Conservation (phyloP, 768 basidiomycete species). For the Lactifluus volemus region DNA sequence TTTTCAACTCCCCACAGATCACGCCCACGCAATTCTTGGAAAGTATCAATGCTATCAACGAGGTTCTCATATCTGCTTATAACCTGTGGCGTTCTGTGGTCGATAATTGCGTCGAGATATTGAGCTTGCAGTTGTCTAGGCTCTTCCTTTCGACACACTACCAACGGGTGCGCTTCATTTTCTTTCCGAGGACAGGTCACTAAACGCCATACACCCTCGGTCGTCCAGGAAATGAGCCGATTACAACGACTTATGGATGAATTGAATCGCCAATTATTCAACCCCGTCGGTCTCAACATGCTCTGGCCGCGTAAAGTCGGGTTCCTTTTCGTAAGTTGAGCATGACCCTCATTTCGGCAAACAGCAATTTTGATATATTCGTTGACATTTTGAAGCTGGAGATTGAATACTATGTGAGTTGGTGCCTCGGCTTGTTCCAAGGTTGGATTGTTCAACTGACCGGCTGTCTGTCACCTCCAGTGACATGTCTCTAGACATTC, state of each 20-base stretch:
- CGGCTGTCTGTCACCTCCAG: not conserved
- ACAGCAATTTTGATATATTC: not conserved
- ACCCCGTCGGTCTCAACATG: slow-evolving; percentile 81
- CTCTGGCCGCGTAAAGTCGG: slow-evolving; percentile 79
- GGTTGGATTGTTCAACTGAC: slow-evolving; percentile 3
- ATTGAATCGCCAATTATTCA: slow-evolving; percentile 67
- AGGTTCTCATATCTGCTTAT: slow-evolving; percentile 78
- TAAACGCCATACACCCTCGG: not conserved
- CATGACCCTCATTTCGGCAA: not conserved
- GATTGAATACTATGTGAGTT: slow-evolving; percentile 86
- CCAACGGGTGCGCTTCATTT: slow-evolving; percentile 48
- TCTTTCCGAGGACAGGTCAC: not conserved
- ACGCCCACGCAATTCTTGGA: slow-evolving; percentile 85
- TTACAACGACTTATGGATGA: slow-evolving; percentile 54
- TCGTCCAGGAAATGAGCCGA: slow-evolving; percentile 63
- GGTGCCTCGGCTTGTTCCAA: not conserved
- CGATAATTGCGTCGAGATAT: slow-evolving; percentile 72
- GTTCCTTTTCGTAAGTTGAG: slow-evolving; percentile 77
- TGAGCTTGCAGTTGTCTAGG: slow-evolving; percentile 73
- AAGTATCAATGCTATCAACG: slow-evolving; percentile 87
- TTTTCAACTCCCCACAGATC: slow-evolving; percentile 41
- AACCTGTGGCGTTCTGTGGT: slow-evolving; percentile 61
- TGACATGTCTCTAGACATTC: too few relatives aligned
- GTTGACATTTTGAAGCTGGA: slow-evolving; percentile 55
- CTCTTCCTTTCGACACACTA: slow-evolving; percentile 69